Conservation (phyloP, 495 filamentous ascomycete species). For the Glutinoglossum americanum region DNA sequence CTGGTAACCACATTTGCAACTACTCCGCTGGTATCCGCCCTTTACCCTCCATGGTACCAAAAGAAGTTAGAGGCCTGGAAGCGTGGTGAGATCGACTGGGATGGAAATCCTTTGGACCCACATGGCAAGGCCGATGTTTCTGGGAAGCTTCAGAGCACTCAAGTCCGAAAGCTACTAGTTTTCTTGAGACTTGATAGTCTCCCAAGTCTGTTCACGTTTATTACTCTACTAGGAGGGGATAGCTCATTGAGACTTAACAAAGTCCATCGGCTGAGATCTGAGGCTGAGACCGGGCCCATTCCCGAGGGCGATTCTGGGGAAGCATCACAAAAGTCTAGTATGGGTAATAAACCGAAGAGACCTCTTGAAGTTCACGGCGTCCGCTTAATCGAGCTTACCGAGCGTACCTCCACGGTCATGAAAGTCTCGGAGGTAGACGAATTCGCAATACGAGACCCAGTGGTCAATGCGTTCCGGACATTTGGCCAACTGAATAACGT, state of each 20-base stretch:
- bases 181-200: conserved; percentile 80
- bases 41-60: conserved; percentile 84
- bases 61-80: conserved; percentile 80
- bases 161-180: conserved; percentile 31
- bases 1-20: conserved; percentile 82
- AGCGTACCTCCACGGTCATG: conserved; percentile 91
- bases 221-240: conserved; percentile 50
- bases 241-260: conserved; percentile 18
- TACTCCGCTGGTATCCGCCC: conserved; percentile 51
- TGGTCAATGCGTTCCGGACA: conserved; percentile 77
- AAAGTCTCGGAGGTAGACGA: conserved; percentile 69
- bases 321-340: neutral
- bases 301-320: conserved; percentile 4
- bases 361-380: conserved; percentile 68
- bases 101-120: conserved; percentile 35
- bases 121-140: conserved; percentile 17
- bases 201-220: conserved; percentile 65
- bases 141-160: conserved; percentile 22
- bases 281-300: conserved; percentile 1
- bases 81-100: conserved; percentile 85
- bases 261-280: conserved; percentile 26
- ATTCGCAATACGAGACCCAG: conserved; percentile 56
- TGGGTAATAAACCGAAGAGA: conserved; percentile 14
- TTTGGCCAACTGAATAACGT: conserved; percentile 74
- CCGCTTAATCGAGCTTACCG: conserved; percentile 69